Evolutionary conservation across 108 stramenopile genomes (phyloP).

Genomic region (Fragilaria radians): DNA sequence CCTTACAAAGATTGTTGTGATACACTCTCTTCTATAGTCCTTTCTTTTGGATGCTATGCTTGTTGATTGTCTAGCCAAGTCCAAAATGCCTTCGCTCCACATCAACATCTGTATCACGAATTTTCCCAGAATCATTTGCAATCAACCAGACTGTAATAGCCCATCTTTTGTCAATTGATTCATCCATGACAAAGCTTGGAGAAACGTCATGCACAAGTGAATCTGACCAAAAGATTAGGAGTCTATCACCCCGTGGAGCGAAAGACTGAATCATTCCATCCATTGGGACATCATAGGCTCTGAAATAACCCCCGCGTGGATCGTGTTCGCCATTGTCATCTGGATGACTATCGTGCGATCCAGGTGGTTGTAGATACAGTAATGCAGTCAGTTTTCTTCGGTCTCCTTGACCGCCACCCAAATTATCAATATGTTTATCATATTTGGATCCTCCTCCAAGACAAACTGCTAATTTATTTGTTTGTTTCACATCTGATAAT

Average conservation of each 20-base stretch:
- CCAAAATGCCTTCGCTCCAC: slow-evolving; percentile 20
- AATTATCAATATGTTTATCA: slow-evolving; percentile 30
- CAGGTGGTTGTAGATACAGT: slow-evolving; percentile 19
- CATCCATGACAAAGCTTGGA: slow-evolving; percentile 19
- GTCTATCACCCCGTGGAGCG: slow-evolving; percentile 22
- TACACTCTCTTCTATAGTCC: too few species aligned
- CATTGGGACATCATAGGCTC: slow-evolving; percentile 20
- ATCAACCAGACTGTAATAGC: slow-evolving; percentile 24
- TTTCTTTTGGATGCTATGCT: too few species aligned
- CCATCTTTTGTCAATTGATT: slow-evolving; percentile 12
- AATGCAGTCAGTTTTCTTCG: slow-evolving; percentile 21
- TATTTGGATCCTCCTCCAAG: slow-evolving; percentile 24
- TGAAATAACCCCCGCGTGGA: slow-evolving; percentile 22
- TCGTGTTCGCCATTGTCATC: slow-evolving; percentile 24
- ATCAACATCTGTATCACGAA: slow-evolving; percentile 16
- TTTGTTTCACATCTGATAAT: slow-evolving; percentile 15
- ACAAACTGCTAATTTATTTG: slow-evolving; percentile 24
- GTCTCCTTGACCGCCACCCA: slow-evolving; percentile 17
- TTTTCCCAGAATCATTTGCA: slow-evolving; percentile 11
- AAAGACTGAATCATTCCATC: slow-evolving; percentile 11
- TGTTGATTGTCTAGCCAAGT: slow-evolving; percentile 5
- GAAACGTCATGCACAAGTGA: slow-evolving; percentile 24
- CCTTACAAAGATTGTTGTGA: too few species aligned
- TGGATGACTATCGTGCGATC: slow-evolving; percentile 12
- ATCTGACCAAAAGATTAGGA: slow-evolving; percentile 23